Base-by-base conservation (phyloP, 1,284 basidiomycete species). In the Ustilago lituana region DNA sequence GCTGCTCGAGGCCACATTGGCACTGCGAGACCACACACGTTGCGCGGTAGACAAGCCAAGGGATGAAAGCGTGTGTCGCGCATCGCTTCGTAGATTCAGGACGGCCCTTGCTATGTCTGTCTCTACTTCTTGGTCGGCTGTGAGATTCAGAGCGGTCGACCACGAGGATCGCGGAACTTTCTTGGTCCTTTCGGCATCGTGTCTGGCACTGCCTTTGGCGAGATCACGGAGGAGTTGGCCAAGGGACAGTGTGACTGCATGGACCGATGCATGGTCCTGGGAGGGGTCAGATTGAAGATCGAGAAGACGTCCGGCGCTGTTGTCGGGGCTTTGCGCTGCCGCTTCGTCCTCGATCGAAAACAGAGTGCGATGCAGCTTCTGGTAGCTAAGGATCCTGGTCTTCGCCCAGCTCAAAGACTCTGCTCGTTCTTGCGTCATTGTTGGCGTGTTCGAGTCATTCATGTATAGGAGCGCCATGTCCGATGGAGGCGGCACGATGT, bases 11-110 rank as follows among this genome's bases (percentile, higher is more conserved):
- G 41, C 24, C 3, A 22, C 15, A 6, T 22, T 36, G 8, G 54
- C 50, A 1, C 38, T 36, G 4, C 52, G 31, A 19, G 51, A 59
- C 62, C 62, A 65, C 1, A 17, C 20, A 3, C 20, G 19, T 7
- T 58, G 62, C 1, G 56, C 40, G 2, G 47, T 20, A 23, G 56
- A 59, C 4, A 29, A 11, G n/a, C 45, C 38, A 9, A 65, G 44
- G 15, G 52, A 59, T 1, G 52, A 49, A 1, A 59, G 47, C 0
- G 47, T 15, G 7, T 54, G 56, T 15, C 62, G 62, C 6, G 24
- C 27, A 20, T 59, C 62, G 14, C 44, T 49, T 24, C 62, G 27
- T n/a, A 55, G n/a, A 2, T 50, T 51, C 33, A 59, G 29, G 3
- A 65, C 29, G 12, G 31, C 20, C 17, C 32, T 57, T 10, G 20